Evolutionary conservation across 306 rosid genomes (phyloP).

Genomic region (Prunus armeniaca): DNA sequence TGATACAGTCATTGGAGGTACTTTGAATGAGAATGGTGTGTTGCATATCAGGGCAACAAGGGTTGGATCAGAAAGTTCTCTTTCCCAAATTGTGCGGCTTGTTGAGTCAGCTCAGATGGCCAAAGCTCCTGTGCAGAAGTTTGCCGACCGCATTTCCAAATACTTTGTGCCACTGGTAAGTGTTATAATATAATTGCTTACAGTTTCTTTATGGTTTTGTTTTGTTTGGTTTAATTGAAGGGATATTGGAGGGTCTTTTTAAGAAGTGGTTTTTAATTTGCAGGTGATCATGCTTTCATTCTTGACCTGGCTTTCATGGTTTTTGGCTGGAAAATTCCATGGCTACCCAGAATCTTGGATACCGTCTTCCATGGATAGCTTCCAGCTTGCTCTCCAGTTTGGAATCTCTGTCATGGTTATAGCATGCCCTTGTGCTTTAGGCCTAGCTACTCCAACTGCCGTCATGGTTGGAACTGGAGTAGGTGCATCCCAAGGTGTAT

Average conservation of each 20-base stretch:
- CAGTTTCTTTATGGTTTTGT: not conserved
- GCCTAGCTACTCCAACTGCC: slow-evolving; percentile 76
- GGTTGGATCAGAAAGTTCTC: slow-evolving; percentile 72
- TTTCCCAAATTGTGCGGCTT: slow-evolving; percentile 64
- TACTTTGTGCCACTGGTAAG: slow-evolving; percentile 63
- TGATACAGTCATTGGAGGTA: slow-evolving; percentile 66
- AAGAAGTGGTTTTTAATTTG: not conserved
- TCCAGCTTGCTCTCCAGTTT: slow-evolving; percentile 74
- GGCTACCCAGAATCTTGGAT: slow-evolving; percentile 67
- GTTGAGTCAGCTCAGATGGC: slow-evolving; percentile 83
- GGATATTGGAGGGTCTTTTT: not conserved
- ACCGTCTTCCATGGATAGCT: slow-evolving; percentile 59
- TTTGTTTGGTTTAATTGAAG: not conserved
- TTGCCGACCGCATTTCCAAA: slow-evolving; percentile 65
- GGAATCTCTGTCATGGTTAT: slow-evolving; percentile 76
- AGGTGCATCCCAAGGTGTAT: slow-evolving; percentile 72
- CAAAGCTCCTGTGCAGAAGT: slow-evolving; percentile 69
- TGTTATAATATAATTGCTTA: not conserved
- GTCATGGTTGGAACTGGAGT: slow-evolving; percentile 87
- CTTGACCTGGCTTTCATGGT: slow-evolving; percentile 65
- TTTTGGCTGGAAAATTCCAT: slow-evolving; percentile 52
- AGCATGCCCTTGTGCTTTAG: slow-evolving; percentile 81
- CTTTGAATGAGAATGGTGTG: slow-evolving; percentile 65
- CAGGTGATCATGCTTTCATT: slow-evolving; percentile 66
- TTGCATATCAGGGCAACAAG: slow-evolving; percentile 61